Conservation (phyloP, 225 moss, liverwort and hornwort genomes). For the Neckera pumila region DNA sequence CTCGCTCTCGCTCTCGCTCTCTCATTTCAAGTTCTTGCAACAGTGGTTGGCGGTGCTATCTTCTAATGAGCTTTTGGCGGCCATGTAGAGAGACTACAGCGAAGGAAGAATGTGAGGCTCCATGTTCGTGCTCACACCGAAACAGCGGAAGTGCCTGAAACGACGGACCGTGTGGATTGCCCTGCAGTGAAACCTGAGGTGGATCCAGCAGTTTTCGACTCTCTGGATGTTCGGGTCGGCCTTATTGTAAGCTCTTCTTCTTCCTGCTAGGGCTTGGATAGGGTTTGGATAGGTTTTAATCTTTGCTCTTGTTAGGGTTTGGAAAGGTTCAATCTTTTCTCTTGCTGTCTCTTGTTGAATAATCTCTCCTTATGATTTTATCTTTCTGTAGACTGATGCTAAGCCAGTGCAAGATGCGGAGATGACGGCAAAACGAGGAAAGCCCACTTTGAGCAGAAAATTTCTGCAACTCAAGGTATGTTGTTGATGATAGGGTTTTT, state of each 20-base stretch:
- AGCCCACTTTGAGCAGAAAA: slow-evolving; percentile 32
- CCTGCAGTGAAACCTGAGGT: slow-evolving; percentile 56
- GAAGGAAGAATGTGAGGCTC: neutral
- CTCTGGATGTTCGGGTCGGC: slow-evolving; percentile 64
- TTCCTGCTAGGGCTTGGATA: neutral
- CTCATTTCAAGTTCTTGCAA: neutral
- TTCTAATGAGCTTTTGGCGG: neutral
- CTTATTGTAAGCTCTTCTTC: slow-evolving; percentile 41
- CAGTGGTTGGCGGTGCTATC: neutral
- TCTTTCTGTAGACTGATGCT: slow-evolving; percentile 42
- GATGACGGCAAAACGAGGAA: slow-evolving; percentile 65
- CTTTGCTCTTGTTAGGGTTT: neutral
- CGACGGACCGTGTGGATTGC: slow-evolving; percentile 49
- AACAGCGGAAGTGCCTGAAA: slow-evolving; percentile 53
- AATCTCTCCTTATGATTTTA: neutral
- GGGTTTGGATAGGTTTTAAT: neutral
- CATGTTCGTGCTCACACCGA: slow-evolving; percentile 49
- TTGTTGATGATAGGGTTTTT: neutral
- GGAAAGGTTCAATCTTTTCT: neutral
- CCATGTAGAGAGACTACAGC: slow-evolving; percentile 9
- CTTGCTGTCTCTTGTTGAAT: neutral
- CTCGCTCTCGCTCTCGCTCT: neutral
- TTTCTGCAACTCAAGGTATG: slow-evolving; percentile 22
- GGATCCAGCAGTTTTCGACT: slow-evolving; percentile 7
- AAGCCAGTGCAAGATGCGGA: slow-evolving; percentile 55